phyloP scores from a whole-genome alignment of 2,329 filamentous ascomycete species.

The Cordyceps fumosorosea region DNA sequence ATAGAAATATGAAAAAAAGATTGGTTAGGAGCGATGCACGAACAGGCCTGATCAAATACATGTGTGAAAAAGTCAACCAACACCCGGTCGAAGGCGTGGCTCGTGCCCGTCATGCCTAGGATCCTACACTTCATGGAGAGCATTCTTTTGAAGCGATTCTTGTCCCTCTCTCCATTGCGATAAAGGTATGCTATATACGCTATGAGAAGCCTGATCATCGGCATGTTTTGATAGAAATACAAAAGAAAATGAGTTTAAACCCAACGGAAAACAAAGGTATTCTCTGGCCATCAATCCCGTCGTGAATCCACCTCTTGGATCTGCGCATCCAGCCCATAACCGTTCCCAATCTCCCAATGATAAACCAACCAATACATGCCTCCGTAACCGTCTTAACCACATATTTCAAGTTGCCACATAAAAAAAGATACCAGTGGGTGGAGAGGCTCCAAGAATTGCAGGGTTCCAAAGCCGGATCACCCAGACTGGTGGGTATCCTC shows the following conservation, averaged over 20 bases:
- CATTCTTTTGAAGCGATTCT: conserved; percentile 17
- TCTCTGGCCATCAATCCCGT: not conserved
- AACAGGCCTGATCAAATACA: not conserved
- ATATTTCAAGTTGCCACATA: conserved; percentile 3
- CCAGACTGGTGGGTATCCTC: not conserved
- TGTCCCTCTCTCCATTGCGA: conserved; percentile 12
- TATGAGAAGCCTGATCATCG: conserved; percentile 21
- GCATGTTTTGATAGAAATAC: conserved; percentile 17
- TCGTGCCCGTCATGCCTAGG: no score
- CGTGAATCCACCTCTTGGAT: not conserved
- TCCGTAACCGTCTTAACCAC: not conserved
- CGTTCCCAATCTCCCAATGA: not conserved
- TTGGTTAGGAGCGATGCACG: not conserved
- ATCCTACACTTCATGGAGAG: not conserved
- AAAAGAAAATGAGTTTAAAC: conserved; percentile 20
- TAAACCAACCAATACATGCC: not conserved
- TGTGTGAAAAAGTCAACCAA: not conserved
- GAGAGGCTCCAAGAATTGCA: not conserved
- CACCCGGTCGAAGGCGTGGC: not conserved
- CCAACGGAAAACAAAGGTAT: conserved; percentile 16
- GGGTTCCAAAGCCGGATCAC: not conserved
- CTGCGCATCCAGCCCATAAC: not conserved
- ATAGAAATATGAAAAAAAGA: not conserved
- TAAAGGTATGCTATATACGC: conserved; percentile 18
- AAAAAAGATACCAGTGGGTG: not conserved